Percentiles rank a stretch among this genome's conserved stretches.
These are phyloP conservation scores for Linnemannia hyalina DNA, from an alignment of 192 early-diverging fungal genomes.

Conservation along the genomic window DNA sequence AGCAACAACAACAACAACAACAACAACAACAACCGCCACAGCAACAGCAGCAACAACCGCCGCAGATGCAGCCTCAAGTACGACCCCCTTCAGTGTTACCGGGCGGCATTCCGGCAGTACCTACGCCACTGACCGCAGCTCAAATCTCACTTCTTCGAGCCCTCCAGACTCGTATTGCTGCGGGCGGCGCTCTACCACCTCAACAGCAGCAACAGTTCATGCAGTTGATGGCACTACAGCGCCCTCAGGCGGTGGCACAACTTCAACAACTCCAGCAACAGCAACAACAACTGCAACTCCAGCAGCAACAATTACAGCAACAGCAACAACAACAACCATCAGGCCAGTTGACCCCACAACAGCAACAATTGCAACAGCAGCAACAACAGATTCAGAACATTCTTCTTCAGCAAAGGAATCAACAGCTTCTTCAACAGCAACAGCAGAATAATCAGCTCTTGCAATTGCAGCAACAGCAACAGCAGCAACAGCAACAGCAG, in stretches of 20 bases:
- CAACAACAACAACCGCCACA: not conserved
- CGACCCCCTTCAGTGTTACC: constrained; percentile 10
- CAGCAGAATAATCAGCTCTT: constrained; percentile 6
- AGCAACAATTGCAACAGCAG: constrained; percentile 24
- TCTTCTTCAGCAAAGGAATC: constrained; percentile 2
- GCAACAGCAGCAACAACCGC: not conserved
- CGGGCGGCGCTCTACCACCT: not conserved
- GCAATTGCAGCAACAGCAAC: constrained; percentile 12
- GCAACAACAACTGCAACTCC: constrained; percentile 4
- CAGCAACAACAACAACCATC: constrained; percentile 10
- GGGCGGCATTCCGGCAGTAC: not conserved
- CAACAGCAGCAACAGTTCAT: constrained; percentile 23
- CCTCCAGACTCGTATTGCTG: constrained; percentile 15
- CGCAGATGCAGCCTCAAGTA: not conserved
- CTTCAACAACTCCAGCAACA: constrained; percentile 34
- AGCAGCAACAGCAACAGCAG: constrained; percentile 17
- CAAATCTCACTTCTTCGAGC: constrained; percentile 24
- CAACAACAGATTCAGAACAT: constrained; percentile 17
- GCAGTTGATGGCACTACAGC: constrained; percentile 1
- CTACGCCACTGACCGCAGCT: constrained; percentile 1
- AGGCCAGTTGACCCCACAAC: constrained; percentile 22
- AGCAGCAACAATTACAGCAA: not conserved
- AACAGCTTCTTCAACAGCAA: constrained; percentile 17
- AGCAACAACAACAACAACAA: not conserved
- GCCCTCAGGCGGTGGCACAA: constrained; percentile 9